A percentile compares a stretch with the other conserved stretches of the same genome.
These are phyloP conservation scores for Alloteropsis semialata DNA, from an alignment of 176 grass and related monocot species.

Conservation along the genomic window DNA sequence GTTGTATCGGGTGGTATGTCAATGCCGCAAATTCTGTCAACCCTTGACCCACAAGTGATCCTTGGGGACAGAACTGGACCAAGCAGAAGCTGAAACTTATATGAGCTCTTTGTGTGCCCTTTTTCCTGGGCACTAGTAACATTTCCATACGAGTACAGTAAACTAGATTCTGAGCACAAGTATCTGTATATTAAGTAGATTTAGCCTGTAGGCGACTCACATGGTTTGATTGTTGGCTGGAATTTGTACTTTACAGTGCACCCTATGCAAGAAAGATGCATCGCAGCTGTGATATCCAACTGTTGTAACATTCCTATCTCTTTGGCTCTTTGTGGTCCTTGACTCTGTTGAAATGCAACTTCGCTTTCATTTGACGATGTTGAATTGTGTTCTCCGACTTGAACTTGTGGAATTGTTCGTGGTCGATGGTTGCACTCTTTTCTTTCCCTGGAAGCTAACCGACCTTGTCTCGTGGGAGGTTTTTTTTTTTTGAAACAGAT, in stretches of 20 bases:
- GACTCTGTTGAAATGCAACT: neutral
- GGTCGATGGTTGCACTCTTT: too few species aligned
- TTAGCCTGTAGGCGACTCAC: constrained; percentile 38
- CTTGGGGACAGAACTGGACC: constrained; percentile 41
- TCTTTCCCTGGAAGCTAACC: neutral
- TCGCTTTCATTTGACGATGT: neutral
- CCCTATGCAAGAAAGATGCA: constrained; percentile 14
- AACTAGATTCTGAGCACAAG: constrained; percentile 34
- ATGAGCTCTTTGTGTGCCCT: neutral
- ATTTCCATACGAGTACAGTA: constrained; percentile 9
- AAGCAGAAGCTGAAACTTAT: constrained; percentile 77
- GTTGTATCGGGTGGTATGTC: constrained; percentile 97
- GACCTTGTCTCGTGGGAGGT: too few species aligned
- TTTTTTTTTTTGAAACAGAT: neutral
- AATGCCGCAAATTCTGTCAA: constrained; percentile 88
- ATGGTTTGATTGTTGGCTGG: neutral
- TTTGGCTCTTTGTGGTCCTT: neutral
- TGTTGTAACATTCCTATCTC: neutral
- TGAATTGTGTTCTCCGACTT: neutral
- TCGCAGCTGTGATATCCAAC: neutral
- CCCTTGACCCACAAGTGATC: constrained; percentile 67
- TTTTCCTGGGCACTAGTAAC: constrained; percentile 7
- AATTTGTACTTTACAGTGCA: constrained; percentile 3
- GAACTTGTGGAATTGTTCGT: neutral
- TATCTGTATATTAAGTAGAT: constrained; percentile 46